A percentile compares a stretch with the other conserved stretches of the same genome.
These are phyloP conservation scores for Fragaria ananassa DNA, from an alignment of 306 rosid genomes.

Conservation along the genomic window DNA sequence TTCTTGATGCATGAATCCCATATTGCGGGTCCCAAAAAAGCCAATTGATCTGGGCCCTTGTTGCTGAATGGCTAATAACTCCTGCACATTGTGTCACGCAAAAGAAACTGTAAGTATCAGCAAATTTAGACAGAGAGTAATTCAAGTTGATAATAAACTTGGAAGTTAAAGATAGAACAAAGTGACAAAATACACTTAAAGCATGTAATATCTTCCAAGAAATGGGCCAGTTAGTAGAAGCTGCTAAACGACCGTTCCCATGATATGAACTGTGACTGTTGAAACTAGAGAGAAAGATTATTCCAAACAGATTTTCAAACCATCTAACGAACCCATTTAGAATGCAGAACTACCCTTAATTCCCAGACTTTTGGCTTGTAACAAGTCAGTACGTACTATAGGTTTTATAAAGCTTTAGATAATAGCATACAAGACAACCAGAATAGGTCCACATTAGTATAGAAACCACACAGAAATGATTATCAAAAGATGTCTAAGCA, in stretches of 20 bases:
- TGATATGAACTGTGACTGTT: background rate
- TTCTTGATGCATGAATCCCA: slow-evolving; percentile 99
- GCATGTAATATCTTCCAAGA: background rate
- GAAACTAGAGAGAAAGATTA: background rate
- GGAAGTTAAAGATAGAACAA: background rate
- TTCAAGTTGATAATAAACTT: background rate
- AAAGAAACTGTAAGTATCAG: background rate
- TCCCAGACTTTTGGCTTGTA: background rate
- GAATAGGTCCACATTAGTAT: background rate
- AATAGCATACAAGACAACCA: background rate
- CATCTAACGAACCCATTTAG: background rate
- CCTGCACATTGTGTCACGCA: slow-evolving; percentile 42
- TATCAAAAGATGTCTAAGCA: background rate
- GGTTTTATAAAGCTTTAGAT: background rate
- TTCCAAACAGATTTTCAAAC: background rate
- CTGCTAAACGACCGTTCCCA: background rate
- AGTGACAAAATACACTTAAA: background rate
- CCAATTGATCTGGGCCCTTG: slow-evolving; percentile 99
- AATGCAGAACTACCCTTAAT: no score
- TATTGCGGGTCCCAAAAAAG: slow-evolving; percentile 95
- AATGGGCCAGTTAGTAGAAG: background rate
- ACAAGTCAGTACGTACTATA: background rate
- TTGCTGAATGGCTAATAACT: slow-evolving; percentile 96
- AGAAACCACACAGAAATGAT: background rate
- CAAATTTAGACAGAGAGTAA: background rate